Conservation (phyloP, 164 flowering plant species). For the Kalanchoe fedtschenkoi region DNA sequence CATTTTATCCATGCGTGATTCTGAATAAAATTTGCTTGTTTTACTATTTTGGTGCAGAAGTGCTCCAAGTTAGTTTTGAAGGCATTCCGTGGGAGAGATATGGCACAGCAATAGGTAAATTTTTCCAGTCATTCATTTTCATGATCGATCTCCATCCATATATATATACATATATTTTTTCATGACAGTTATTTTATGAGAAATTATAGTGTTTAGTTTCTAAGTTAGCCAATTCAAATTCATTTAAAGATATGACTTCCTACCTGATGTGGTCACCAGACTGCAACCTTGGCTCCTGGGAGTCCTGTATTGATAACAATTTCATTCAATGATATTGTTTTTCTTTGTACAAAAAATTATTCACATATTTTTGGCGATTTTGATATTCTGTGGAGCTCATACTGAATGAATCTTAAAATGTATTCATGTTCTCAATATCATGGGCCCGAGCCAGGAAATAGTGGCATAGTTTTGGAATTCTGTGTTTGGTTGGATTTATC, state of each 20-base stretch:
- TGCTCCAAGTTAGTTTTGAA: slow-evolving; percentile 47
- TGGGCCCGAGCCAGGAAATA: background rate
- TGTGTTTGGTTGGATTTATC: background rate
- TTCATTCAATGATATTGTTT: no score
- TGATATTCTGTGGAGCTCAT: background rate
- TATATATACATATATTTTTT: background rate
- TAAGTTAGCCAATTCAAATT: background rate
- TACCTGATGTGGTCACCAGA: background rate
- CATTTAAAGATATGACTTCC: background rate
- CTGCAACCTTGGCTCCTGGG: background rate
- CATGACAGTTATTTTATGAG: background rate
- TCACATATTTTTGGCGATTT: background rate
- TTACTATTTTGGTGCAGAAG: slow-evolving; percentile 46
- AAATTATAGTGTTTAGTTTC: background rate
- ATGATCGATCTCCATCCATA: background rate
- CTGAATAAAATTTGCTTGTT: background rate
- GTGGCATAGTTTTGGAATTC: background rate
- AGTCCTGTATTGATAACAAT: background rate
- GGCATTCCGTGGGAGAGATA: slow-evolving; percentile 39
- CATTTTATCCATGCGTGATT: background rate
- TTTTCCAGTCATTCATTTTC: background rate
- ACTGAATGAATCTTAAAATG: background rate
- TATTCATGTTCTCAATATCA: background rate
- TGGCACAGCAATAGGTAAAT: slow-evolving; percentile 48
- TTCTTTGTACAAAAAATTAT: background rate